phyloP scores from a whole-genome alignment of 768 basidiomycete genomes.

The Serpula lacrymans region DNA sequence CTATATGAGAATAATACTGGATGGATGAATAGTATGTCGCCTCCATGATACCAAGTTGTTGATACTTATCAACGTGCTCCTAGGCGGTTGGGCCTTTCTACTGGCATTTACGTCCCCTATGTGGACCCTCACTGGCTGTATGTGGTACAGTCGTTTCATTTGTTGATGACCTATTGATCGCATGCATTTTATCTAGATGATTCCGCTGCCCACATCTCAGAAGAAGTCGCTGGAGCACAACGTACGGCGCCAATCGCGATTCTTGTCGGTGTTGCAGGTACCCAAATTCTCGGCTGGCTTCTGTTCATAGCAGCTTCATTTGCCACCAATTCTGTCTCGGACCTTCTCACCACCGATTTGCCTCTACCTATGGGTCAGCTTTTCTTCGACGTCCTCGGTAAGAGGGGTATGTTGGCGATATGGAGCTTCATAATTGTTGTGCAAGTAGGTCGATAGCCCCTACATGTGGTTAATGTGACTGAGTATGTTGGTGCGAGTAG shows the following conservation, averaged over 20 bases:
- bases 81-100: constrained; percentile 73
- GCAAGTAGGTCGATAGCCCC: constrained; percentile 30
- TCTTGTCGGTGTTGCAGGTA: constrained; percentile 56
- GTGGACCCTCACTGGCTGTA: constrained; percentile 80
- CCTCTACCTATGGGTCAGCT: constrained; percentile 74
- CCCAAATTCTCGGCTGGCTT: constrained; percentile 64
- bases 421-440: constrained; percentile 73
- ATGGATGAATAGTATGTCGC: constrained; percentile 54
- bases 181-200: constrained; percentile 45
- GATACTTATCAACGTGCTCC: constrained; percentile 3
- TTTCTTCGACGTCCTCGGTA: constrained; percentile 61
- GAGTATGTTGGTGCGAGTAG: constrained; percentile 25
- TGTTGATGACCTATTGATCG: neutral
- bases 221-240: constrained; percentile 65
- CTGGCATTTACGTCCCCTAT: constrained; percentile 71
- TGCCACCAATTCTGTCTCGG: constrained; percentile 52
- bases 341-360: constrained; percentile 44
- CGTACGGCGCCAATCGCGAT: constrained; percentile 68
- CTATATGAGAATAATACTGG: constrained; percentile 69
- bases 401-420: constrained; percentile 66
- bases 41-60: neutral
- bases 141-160: constrained; percentile 17
- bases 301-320: constrained; percentile 63
- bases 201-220: constrained; percentile 73
- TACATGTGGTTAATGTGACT: neutral